Base-by-base conservation (phyloP, 2,329 filamentous ascomycete genomes). In the Shiraia sp. region DNA sequence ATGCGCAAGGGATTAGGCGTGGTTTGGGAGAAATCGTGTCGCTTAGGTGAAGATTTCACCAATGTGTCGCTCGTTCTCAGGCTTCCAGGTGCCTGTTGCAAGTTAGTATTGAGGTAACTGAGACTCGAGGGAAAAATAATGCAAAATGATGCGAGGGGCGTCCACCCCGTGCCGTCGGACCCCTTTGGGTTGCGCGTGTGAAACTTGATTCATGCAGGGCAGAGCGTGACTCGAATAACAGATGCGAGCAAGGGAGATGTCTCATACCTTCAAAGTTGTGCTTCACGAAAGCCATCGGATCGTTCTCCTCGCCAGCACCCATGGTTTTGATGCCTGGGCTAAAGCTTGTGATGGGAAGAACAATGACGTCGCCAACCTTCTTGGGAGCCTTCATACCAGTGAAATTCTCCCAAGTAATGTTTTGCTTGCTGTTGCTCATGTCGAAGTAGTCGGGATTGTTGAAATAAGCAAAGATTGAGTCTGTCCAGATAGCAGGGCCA, bases 271-370 rank as follows among this genome's bases (percentile, higher is more conserved):
- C 89, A 69, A 99, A 99, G 40, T 90, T 85, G 73, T 99, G 93
- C 73, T 93, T 91, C 47, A 99, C 93, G 76, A 95, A 97, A 2
- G 93, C 93, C 89, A 96, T 92, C 1, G 90, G 90, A 66, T 97
- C 87, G 55, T 96, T 90, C 29, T 85, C 79, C 49, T 95, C 90
- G 61, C 86, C 85, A 32, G 93, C 88, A 10, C 88, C 88, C 90
- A 96, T 97, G 67, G 96, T 90, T 57, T 85, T 81, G 31, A 97
- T 90, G 17, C 93, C 93, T 0, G 93, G 93, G 60, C 90, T 96
- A 76, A 99, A 99, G 70, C 90, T 92, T 6, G 93, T 99, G 60
- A 99, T 97, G 17, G 93, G 93, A 45, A 99, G 74, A 10, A 99
- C 85, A 37, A 96, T 83, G 2, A 96, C 90, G 69, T 99, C 93